Conservation (phyloP, 2,329 filamentous ascomycete genomes). For the Arachnomyces sp. region DNA sequence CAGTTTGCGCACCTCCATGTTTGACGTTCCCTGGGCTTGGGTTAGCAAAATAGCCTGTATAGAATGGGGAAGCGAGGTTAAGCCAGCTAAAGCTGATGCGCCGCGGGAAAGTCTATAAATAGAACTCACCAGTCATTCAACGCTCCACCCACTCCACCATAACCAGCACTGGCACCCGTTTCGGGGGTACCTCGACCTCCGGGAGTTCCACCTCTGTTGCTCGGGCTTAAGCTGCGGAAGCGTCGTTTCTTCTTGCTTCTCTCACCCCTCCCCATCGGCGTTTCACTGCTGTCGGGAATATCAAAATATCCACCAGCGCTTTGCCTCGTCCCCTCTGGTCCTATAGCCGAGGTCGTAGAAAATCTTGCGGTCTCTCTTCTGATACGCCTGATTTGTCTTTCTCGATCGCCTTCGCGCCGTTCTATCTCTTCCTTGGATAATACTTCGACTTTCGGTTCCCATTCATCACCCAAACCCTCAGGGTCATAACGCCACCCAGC, state of each 20-base stretch:
- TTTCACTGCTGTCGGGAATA: conserved; percentile 50
- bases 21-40: conserved; percentile 54
- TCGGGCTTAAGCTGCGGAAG: conserved; percentile 79
- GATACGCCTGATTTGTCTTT: conserved; percentile 78
- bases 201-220: conserved; percentile 60
- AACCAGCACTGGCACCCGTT: conserved; percentile 50
- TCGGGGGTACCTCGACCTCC: conserved; percentile 75
- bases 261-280: conserved; percentile 84
- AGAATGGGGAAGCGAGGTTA: not conserved
- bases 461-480: conserved; percentile 74
- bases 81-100: not conserved
- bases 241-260: conserved; percentile 90
- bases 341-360: conserved; percentile 74
- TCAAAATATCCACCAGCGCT: conserved; percentile 51
- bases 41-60: conserved; percentile 9
- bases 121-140: conserved; percentile 53
- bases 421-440: conserved; percentile 95
- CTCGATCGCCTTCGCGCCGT: conserved; percentile 87
- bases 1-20: conserved; percentile 88
- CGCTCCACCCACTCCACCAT: conserved; percentile 58
- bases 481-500: conserved; percentile 95
- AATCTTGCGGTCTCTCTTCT: conserved; percentile 88
- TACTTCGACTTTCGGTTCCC: conserved; percentile 73
- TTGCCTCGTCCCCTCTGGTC: conserved; percentile 60
- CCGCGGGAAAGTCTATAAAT: conserved; percentile 6